Conservation (phyloP, 441 rosid species). For the Syzygium syzygioides region DNA sequence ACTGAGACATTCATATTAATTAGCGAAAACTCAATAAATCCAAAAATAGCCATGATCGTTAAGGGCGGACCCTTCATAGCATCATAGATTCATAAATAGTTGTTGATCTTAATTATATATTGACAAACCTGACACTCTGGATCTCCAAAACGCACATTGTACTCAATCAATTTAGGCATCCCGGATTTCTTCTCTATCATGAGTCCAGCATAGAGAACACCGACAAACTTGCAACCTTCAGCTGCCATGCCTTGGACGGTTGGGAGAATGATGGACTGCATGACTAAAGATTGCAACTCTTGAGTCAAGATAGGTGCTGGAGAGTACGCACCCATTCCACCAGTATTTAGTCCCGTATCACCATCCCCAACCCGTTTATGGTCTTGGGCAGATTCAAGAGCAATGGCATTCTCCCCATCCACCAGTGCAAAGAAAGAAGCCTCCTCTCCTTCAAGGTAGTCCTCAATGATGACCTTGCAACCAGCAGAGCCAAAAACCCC, state of each 20-base stretch:
- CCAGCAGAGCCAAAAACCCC: slow-evolving; percentile 89
- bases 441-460: slow-evolving; percentile 90
- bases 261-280: slow-evolving; percentile 78
- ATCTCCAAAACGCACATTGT: slow-evolving; percentile 97
- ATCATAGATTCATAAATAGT: neutral
- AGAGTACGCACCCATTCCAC: slow-evolving; percentile 97
- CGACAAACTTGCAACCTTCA: slow-evolving; percentile 89
- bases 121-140: slow-evolving; percentile 90
- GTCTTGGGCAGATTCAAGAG: slow-evolving; percentile 93
- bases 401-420: slow-evolving; percentile 91
- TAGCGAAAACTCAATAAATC: neutral
- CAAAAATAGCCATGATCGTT: neutral
- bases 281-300: slow-evolving; percentile 61
- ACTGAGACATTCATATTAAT: neutral
- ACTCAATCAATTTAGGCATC: slow-evolving; percentile 89
- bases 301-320: slow-evolving; percentile 82
- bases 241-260: slow-evolving; percentile 88
- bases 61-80: neutral
- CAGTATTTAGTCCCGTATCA: slow-evolving; percentile 91
- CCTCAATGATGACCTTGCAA: slow-evolving; percentile 63
- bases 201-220: slow-evolving; percentile 88
- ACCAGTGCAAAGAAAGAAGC: slow-evolving; percentile 93
- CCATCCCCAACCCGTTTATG: slow-evolving; percentile 98
- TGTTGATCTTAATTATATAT: neutral
- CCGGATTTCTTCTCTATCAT: slow-evolving; percentile 93